Conservation (phyloP, 768 basidiomycete species). For the Clitopilus hobsonii region DNA sequence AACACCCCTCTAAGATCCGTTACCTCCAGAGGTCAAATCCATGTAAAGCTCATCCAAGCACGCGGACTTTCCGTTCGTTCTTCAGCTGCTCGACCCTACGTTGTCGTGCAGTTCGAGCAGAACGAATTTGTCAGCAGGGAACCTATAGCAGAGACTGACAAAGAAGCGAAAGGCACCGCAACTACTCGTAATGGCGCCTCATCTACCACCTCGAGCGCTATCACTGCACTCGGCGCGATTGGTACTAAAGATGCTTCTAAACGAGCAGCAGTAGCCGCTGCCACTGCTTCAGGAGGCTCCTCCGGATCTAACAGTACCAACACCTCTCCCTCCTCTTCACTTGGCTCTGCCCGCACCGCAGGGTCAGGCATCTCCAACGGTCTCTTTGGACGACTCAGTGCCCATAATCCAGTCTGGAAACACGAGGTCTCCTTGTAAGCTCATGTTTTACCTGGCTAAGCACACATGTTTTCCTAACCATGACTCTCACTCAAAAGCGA, state of each 20-base stretch:
- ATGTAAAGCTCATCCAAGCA: constrained; percentile 94
- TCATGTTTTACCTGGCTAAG: constrained; percentile 3
- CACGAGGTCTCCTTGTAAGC: constrained; percentile 97
- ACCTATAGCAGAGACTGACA: constrained; percentile 79
- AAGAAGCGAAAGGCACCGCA: constrained; percentile 82
- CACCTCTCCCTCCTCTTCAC: constrained; percentile 34
- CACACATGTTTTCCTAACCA: constrained; percentile 5
- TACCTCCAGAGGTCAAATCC: constrained; percentile 68
- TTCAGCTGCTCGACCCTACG: constrained; percentile 72
- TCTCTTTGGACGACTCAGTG: constrained; percentile 61
- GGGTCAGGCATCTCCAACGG: constrained; percentile 28
- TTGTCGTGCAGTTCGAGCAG: constrained; percentile 97
- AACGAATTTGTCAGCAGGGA: constrained; percentile 96
- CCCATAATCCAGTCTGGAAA: constrained; percentile 97
- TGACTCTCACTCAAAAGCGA: constrained; percentile 56
- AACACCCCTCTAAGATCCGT: constrained; percentile 25
- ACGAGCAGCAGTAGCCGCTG: constrained; percentile 24
- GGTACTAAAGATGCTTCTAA: constrained; percentile 39
- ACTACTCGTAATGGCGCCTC: constrained; percentile 45
- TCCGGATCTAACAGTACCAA: constrained; percentile 23
- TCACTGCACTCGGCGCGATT: constrained; percentile 64
- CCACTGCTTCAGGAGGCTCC: constrained; percentile 25
- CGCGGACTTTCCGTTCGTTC: constrained; percentile 74
- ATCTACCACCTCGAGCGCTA: constrained; percentile 47
- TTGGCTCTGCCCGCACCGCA: constrained; percentile 31